Evolutionary conservation across 2,329 filamentous ascomycete genomes (phyloP), one percentile per base, ranked within the genome.

Genomic region (Hypoxylon sp.): DNA sequence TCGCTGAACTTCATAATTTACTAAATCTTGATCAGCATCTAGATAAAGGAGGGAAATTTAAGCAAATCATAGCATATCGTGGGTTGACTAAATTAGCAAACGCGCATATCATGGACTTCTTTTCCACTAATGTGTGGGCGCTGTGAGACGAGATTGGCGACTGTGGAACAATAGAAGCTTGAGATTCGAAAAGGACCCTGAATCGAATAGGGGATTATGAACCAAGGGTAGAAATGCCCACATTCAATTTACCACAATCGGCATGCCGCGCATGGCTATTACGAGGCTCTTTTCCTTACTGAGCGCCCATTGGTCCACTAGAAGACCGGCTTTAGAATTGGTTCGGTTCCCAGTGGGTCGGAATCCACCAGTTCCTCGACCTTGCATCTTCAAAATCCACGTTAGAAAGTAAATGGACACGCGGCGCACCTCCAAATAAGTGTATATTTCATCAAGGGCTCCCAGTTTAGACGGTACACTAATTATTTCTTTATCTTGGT

Each of bases 251-350:
- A 23, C 25, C 45, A n/a, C 32, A 43, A 21, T 50, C 30, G 45
- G 48, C 45, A 34, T 62, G 52, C 46, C 60, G 50, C 52, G 60
- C 60, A 57, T 29, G 16, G 53, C 27, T 23, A 51, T 47, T 57
- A 55, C 48, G 61, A 67, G 61, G 56, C 65, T 67, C 61, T 64
- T 45, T 14, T 25, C 50, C 34, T 30, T 60, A 5, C 53, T 55
- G 5, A 25, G 6, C 23, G 3, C n/a, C 48, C 9, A 67, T 67
- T 67, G 63, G 63, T 25, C 45, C 9, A 45, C 47, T 37, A n/a
- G 19, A 14, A 21, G 12, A 37, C 11, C 16, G 41, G 14, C 30
- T 25, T n/a, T n/a, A 29, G 27, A 47, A 16, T 27, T 11, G 30
- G 4, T 37, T 39, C 14, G 16, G 14, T n/a, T 23, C 23, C 23